A percentile compares a stretch with the other conserved stretches of the same genome.
Evolutionary conservation across 75 land plant species (phyloP).

Genomic region (Cupressus sempervirens): DNA sequence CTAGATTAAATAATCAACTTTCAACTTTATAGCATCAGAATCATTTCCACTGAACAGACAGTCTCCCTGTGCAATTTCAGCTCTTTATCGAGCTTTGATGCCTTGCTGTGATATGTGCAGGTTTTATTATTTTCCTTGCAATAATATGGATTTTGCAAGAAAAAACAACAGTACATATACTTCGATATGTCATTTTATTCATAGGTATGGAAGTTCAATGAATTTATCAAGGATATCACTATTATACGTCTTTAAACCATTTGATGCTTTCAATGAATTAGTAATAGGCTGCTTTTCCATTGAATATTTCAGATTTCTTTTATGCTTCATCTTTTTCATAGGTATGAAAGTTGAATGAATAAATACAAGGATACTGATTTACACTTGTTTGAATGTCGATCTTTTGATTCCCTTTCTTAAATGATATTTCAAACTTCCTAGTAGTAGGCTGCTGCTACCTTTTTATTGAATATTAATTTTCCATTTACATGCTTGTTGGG

Average conservation of each 20-base stretch:
- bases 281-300: neutral
- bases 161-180: slow-evolving; percentile 49
- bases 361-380: neutral
- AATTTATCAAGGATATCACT: neutral
- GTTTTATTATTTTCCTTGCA: slow-evolving; percentile 82
- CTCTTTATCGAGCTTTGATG: neutral
- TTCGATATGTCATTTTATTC: slow-evolving; percentile 84
- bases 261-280: neutral
- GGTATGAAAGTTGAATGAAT: slow-evolving; percentile 34
- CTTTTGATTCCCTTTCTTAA: neutral
- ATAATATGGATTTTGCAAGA: slow-evolving; percentile 90
- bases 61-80: neutral
- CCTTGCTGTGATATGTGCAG: slow-evolving; percentile 27
- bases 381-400: neutral
- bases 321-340: slow-evolving; percentile 83
- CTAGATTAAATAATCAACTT: neutral
- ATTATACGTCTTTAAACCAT: neutral
- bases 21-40: neutral
- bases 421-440: neutral
- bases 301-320: slow-evolving; percentile 30
- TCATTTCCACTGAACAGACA: neutral
- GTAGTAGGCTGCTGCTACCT: neutral
- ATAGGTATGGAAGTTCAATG: slow-evolving; percentile 52
- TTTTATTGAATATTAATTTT: neutral
- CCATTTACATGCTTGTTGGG: neutral